Conservation (phyloP, 176 grass and related monocot genomes). For the Luzula sylvatica region DNA sequence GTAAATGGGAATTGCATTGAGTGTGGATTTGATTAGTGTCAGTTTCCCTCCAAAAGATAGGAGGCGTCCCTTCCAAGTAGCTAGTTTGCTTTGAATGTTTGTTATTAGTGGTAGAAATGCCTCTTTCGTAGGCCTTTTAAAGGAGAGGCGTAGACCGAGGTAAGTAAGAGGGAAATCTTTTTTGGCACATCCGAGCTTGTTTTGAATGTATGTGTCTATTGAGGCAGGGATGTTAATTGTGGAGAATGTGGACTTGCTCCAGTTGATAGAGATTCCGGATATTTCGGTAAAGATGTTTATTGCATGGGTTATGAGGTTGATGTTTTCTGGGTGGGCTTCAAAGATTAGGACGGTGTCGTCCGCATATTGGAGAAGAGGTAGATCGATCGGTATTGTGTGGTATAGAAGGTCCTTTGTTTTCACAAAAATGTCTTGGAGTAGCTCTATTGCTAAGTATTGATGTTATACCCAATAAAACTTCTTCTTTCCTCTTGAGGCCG, state of each 20-base stretch:
- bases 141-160: background rate
- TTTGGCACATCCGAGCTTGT: background rate
- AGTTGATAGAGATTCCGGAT: background rate
- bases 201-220: background rate
- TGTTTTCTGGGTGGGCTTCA: background rate
- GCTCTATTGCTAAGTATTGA: background rate
- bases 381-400: background rate
- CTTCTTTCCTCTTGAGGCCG: too few relatives aligned
- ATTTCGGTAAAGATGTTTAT: background rate
- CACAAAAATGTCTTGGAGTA: background rate
- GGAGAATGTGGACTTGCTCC: background rate
- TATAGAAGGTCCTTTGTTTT: background rate
- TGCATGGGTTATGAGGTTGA: background rate
- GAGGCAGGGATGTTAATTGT: background rate
- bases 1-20: too few relatives aligned
- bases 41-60: background rate
- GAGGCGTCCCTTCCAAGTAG: background rate
- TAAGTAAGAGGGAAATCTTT: background rate
- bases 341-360: background rate
- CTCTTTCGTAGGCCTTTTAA: background rate
- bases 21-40: too few relatives aligned
- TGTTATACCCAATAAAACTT: too few relatives aligned
- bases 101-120: background rate
- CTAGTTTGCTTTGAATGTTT: background rate
- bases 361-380: background rate